phyloP scores from a whole-genome alignment of 768 basidiomycete species.

The Kwoniella sp. region DNA sequence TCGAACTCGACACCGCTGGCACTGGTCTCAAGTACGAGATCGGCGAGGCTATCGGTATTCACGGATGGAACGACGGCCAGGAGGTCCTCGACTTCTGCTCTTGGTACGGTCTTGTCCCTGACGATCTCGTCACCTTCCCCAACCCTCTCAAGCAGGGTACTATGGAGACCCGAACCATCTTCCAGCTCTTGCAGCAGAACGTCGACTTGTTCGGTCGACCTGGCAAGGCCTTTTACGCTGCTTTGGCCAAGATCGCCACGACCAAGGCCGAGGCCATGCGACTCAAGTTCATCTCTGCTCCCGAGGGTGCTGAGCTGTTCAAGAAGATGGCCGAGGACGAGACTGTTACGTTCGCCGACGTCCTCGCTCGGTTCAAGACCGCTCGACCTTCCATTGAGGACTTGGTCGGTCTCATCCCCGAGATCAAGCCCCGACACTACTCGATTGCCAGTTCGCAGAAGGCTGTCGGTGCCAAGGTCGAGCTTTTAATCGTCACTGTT shows the following conservation, averaged over 20 bases:
- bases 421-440: conserved; percentile 96
- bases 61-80: conserved; percentile 91
- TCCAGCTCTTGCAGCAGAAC: conserved; percentile 94
- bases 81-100: conserved; percentile 84
- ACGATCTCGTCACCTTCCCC: conserved; percentile 75
- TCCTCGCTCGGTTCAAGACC: conserved; percentile 68
- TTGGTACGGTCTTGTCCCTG: conserved; percentile 85
- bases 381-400: conserved; percentile 78
- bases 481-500: conserved; percentile 90
- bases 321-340: conserved; percentile 95
- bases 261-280: conserved; percentile 67
- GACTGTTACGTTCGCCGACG: conserved; percentile 86
- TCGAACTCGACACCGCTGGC: conserved; percentile 86
- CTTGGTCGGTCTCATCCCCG: conserved; percentile 81
- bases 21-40: conserved; percentile 93
- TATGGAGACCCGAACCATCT: conserved; percentile 86
- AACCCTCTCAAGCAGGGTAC: conserved; percentile 58
- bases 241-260: conserved; percentile 72
- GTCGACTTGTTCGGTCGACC: conserved; percentile 94
- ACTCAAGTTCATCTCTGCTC: conserved; percentile 83
- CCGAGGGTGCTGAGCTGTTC: conserved; percentile 86
- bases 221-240: conserved; percentile 90
- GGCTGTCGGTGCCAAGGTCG: conserved; percentile 89
- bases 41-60: conserved; percentile 92
- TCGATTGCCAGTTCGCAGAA: conserved; percentile 95